A percentile compares a stretch with the other conserved stretches of the same genome.
Conservation (phyloP, 345 rosid species). For the Schrenkiella parvula region DNA sequence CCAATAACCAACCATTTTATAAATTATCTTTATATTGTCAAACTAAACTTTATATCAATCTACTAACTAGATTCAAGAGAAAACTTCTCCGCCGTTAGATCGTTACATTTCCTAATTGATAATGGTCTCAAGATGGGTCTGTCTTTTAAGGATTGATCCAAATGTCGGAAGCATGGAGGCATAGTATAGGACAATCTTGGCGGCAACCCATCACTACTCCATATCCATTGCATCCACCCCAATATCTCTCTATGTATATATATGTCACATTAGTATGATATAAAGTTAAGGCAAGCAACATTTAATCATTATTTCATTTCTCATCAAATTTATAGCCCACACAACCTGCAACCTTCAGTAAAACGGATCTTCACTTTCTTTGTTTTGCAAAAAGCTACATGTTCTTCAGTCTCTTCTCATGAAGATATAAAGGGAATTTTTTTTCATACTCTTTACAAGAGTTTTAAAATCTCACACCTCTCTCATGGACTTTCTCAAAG, state of each 20-base stretch:
- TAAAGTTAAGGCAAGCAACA: constrained; percentile 19
- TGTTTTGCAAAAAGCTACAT: constrained; percentile 16
- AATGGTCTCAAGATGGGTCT: constrained; percentile 32
- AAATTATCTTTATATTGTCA: background rate
- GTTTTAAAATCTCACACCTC: constrained; percentile 3
- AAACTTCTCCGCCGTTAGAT: constrained; percentile 19
- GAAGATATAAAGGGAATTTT: background rate
- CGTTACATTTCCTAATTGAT: constrained; percentile 11
- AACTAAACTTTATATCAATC: background rate
- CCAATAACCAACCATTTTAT: background rate
- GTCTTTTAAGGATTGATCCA: constrained; percentile 52
- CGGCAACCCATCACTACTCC: constrained; percentile 53
- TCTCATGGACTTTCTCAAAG: constrained; percentile 38
- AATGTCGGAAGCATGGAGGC: constrained; percentile 93
- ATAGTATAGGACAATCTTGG: constrained; percentile 53
- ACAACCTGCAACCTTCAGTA: constrained; percentile 5
- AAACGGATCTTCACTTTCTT: constrained; percentile 18
- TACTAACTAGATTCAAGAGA: constrained; percentile 5
- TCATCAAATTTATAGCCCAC: constrained; percentile 19
- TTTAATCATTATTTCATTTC: constrained; percentile 13
- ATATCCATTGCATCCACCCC: constrained; percentile 27
- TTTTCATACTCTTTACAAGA: background rate
- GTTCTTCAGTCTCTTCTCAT: constrained; percentile 6
- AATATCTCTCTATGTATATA: background rate
- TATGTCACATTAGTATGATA: background rate